Evolutionary conservation across 2,329 filamentous ascomycete species (phyloP).

Genomic region (Colletotrichum sp.): DNA sequence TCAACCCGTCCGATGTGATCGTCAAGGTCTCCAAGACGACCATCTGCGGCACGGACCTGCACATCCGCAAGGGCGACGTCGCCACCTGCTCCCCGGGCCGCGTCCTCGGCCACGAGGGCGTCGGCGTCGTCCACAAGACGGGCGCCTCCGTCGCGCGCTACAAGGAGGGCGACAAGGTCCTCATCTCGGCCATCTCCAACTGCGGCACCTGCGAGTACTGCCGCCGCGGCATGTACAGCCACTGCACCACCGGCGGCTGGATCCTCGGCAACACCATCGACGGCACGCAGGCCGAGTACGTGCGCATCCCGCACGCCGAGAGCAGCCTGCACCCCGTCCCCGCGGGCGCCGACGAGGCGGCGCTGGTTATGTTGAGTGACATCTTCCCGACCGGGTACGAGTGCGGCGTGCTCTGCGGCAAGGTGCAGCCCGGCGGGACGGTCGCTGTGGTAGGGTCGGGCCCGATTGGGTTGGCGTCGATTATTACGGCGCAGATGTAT

Average conservation of each 20-base stretch:
- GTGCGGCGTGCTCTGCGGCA: slow-evolving; percentile 59
- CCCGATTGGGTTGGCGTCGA: slow-evolving; percentile 64
- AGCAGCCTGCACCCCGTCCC: slow-evolving; percentile 69
- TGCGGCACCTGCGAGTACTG: slow-evolving; percentile 59
- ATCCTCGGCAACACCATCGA: slow-evolving; percentile 56
- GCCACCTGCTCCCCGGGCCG: slow-evolving; percentile 24
- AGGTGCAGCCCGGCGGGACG: slow-evolving; percentile 64
- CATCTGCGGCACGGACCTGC: slow-evolving; percentile 40
- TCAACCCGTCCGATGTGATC: slow-evolving; percentile 34
- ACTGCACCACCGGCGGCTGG: slow-evolving; percentile 61
- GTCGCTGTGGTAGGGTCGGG: slow-evolving; percentile 69
- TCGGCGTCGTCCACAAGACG: slow-evolving; percentile 39
- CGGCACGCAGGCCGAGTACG: slow-evolving; percentile 62
- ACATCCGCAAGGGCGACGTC: slow-evolving; percentile 34
- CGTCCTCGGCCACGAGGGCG: slow-evolving; percentile 43
- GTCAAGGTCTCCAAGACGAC: slow-evolving; percentile 37
- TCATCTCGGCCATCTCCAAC: slow-evolving; percentile 37
- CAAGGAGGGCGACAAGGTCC: slow-evolving; percentile 41
- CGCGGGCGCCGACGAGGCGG: slow-evolving; percentile 44
- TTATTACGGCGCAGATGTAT: slow-evolving; percentile 47
- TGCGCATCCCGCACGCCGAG: slow-evolving; percentile 69
- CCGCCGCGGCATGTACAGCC: slow-evolving; percentile 53
- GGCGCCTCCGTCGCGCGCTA: slow-evolving; percentile 38
- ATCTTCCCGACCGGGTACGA: slow-evolving; percentile 60
- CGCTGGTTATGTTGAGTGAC: slow-evolving; percentile 55